Conservation (phyloP, 208 protist genomes). For the Leishmania turanica region DNA sequence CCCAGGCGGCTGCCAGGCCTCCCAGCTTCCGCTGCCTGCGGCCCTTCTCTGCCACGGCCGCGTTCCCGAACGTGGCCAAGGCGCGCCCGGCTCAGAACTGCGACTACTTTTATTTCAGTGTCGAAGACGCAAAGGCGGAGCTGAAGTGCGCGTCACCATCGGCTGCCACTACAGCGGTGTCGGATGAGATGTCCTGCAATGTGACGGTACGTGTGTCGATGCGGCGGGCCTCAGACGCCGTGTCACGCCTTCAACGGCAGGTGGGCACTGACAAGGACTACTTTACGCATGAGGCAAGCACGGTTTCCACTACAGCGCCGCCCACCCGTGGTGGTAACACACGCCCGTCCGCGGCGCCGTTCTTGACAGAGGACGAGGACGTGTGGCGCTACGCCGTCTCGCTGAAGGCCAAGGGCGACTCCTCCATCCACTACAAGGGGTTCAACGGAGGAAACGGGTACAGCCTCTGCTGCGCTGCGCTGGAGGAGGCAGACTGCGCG, state of each 20-base stretch:
- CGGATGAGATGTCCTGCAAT: slow-evolving; percentile 18
- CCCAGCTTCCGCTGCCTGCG: slow-evolving; percentile 55
- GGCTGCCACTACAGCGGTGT: neutral
- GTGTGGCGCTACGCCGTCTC: slow-evolving; percentile 55
- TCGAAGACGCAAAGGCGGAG: slow-evolving; percentile 38
- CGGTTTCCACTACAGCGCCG: neutral
- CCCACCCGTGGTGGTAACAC: neutral
- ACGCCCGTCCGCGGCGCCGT: neutral
- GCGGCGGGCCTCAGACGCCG: slow-evolving; percentile 18
- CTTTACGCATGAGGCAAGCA: slow-evolving; percentile 1
- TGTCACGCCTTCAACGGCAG: slow-evolving; percentile 15
- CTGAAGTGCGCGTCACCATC: slow-evolving; percentile 32
- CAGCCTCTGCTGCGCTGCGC: slow-evolving; percentile 78
- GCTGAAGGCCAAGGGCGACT: slow-evolving; percentile 37
- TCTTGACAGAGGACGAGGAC: slow-evolving; percentile 39
- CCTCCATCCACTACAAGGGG: slow-evolving; percentile 76
- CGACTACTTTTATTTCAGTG: slow-evolving; percentile 57
- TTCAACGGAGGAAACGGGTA: slow-evolving; percentile 68
- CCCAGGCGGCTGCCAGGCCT: neutral
- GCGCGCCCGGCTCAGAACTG: slow-evolving; percentile 43
- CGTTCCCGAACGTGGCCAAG: slow-evolving; percentile 42
- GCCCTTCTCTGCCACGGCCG: slow-evolving; percentile 48
- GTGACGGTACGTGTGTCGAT: slow-evolving; percentile 37
- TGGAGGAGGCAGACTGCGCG: slow-evolving; percentile 32
- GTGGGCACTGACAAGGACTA: slow-evolving; percentile 27